A percentile compares a stretch with the other conserved stretches of the same genome.
phyloP scores from a whole-genome alignment of 257 asterid genomes.

The Lycium barbarum region DNA sequence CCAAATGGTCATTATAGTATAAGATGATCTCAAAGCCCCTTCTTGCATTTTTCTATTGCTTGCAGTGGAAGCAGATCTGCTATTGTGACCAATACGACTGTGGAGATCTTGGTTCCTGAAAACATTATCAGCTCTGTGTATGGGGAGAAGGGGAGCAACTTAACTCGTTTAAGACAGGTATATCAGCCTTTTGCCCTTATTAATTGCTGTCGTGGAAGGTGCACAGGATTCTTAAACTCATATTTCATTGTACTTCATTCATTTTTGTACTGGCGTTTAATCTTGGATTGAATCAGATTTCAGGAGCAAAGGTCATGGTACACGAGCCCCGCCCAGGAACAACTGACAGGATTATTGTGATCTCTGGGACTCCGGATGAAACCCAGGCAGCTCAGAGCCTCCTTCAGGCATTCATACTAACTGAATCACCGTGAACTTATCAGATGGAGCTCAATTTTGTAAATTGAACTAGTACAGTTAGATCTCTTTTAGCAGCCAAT shows the following conservation, averaged over 20 bases:
- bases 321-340: conserved; percentile 63
- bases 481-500: neutral
- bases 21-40: neutral
- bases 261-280: conserved; percentile 16
- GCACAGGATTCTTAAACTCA: neutral
- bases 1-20: neutral
- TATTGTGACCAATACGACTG: conserved; percentile 57
- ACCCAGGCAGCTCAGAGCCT: conserved; percentile 86
- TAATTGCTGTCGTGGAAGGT: neutral
- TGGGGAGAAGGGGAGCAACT: conserved; percentile 69
- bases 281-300: conserved; percentile 53
- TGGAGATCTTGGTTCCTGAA: conserved; percentile 69
- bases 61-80: conserved; percentile 63
- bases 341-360: conserved; percentile 51
- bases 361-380: conserved; percentile 78
- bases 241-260: neutral
- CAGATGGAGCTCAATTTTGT: conserved; percentile 16
- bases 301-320: conserved; percentile 72
- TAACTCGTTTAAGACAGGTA: conserved; percentile 75
- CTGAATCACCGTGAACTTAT: conserved; percentile 42
- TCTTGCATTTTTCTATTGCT: conserved; percentile 27
- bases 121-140: conserved; percentile 54
- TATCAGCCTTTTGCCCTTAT: neutral
- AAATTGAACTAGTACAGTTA: conserved; percentile 16
- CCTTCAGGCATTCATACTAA: conserved; percentile 71